Evolutionary conservation across 179 eudicot species (phyloP), one percentile per base, ranked within the genome.

Genomic region (Nepenthes alata): DNA sequence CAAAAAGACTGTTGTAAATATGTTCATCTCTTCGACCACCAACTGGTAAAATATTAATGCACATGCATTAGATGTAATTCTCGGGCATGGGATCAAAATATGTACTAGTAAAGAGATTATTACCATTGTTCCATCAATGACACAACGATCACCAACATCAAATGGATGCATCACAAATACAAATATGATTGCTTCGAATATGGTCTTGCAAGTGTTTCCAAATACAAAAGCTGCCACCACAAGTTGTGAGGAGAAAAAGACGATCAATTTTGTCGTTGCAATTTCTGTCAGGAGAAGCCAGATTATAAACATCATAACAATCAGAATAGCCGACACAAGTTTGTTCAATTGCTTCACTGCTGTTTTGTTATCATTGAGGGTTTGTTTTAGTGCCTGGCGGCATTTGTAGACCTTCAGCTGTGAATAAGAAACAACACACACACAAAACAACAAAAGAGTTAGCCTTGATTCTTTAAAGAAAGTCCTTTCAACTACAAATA

Each of bases 331-430:
- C 0, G 74, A 66, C 35, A 81, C 66, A 48, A 87, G 74, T 50
- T 69, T 81, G 78, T 81, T 76, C 60, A 87, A 59, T 61, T 87
- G 86, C 52, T 83, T 77, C 6, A 87, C 87, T 37, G 87, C 95
- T 52, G 95, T 87, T 66, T 85, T 87, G 65, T 86, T 85, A 74
- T 87, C 95, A 60, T 74, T 83, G 45, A 87, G 70, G 67, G 91
- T 85, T 64, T 87, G 91, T 37, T 78, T 81, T 16, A 87, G 80
- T 51, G 91, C 82, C 70, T 74, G 81, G 39, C 91, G 85, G 57
- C 74, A 83, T 15, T 82, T 75, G 67, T 74, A 81, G 35, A 83
- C 84, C 58, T 75, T 79, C 50, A 87, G 78, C 90, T 87, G 72
- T 67, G 63, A 63, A 53, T n/a, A 10, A 36, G 4, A 36, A 35